Evolutionary conservation across 1,284 basidiomycete genomes (phyloP), one percentile per base, ranked within the genome.

Genomic region (Pholiota adiposa): DNA sequence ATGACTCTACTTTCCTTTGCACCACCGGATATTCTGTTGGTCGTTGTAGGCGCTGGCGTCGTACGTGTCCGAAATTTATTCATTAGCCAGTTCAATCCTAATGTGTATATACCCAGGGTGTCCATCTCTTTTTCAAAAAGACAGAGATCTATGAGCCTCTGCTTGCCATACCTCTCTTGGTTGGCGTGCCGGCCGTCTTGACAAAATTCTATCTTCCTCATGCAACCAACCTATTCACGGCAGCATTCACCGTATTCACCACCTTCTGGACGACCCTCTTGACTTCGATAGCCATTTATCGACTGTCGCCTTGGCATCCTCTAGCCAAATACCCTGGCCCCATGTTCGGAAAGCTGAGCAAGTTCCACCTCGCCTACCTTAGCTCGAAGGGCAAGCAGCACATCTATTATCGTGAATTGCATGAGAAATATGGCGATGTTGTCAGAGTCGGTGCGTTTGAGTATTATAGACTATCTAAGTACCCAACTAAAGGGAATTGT

Each of bases 271-370:
- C 58, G 4, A 62, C 70, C 1, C 64, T 80, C 12, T 29, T 69
- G 16, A 43, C 61, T 2, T 79, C 78, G 0, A 73, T 79, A 19
- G 51, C 73, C 23, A 19, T 72, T 1, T 83, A 83, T 64, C 78
- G 82, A 11, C 58, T 82, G 6, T 82, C 80, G 4, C 81, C 80
- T 4, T 76, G 76, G 67, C 81, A 83, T 61, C 81, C 81, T 6
- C 71, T 83, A 12, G 76, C 78, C 6, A 67, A 72, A 25, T 77
- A 78, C 59, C 81, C 81, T 2, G 82, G 81, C 31, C 80, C 79
- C 0, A 12, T 73, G 0, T 46, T 77, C 11, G 71, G 69, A 63
- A 78, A 73, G 54, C 41, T 79, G 8, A 72, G 75, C 5, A 79
- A 81, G 59, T 68, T 77, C 41, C 70, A 70, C 54, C 62, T 72